phyloP scores from a whole-genome alignment of 2,329 filamentous ascomycete genomes.

The Dothideomycetes sp. region DNA sequence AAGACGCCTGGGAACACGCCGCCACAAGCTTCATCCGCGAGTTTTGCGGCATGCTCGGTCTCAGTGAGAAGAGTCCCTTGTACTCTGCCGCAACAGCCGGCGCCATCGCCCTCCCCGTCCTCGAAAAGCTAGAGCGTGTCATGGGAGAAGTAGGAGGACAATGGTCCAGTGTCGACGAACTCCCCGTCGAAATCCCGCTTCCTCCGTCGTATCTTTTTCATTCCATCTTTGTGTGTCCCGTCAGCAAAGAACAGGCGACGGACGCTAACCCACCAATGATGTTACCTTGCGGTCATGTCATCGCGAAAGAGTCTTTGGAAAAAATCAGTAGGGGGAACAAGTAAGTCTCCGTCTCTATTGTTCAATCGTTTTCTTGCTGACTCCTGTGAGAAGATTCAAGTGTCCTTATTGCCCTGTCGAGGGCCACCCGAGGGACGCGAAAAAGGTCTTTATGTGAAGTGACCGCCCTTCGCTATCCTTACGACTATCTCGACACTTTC shows the following conservation, averaged over 20 bases:
- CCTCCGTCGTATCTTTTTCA: constrained; percentile 67
- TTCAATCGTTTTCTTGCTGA: neutral
- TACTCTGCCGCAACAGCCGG: constrained; percentile 90
- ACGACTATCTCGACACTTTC: too few species aligned
- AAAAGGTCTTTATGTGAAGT: constrained; percentile 48
- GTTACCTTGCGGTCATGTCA: constrained; percentile 89
- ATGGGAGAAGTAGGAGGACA: constrained; percentile 85
- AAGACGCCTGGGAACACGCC: constrained; percentile 71
- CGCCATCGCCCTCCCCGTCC: constrained; percentile 77
- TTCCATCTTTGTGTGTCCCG: constrained; percentile 94
- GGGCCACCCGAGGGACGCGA: constrained; percentile 66
- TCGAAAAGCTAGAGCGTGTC: constrained; percentile 80
- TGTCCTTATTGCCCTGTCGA: constrained; percentile 93
- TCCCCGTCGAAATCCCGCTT: constrained; percentile 63
- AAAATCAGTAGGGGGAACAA: constrained; percentile 63
- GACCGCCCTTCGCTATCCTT: too few species aligned
- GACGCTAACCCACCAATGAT: constrained; percentile 93
- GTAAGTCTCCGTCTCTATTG: constrained; percentile 1
- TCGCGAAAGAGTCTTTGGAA: constrained; percentile 74
- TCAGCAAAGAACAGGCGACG: constrained; percentile 92
- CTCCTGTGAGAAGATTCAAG: constrained; percentile 57
- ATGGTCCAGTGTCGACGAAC: constrained; percentile 86
- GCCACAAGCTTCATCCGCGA: constrained; percentile 68
- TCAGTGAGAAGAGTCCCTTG: constrained; percentile 84
- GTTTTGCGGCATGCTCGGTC: constrained; percentile 83